A percentile compares a stretch with the other conserved stretches of the same genome.
These are phyloP conservation scores for Beta macrorhiza DNA, from an alignment of 179 eudicot genomes.

Conservation along the genomic window DNA sequence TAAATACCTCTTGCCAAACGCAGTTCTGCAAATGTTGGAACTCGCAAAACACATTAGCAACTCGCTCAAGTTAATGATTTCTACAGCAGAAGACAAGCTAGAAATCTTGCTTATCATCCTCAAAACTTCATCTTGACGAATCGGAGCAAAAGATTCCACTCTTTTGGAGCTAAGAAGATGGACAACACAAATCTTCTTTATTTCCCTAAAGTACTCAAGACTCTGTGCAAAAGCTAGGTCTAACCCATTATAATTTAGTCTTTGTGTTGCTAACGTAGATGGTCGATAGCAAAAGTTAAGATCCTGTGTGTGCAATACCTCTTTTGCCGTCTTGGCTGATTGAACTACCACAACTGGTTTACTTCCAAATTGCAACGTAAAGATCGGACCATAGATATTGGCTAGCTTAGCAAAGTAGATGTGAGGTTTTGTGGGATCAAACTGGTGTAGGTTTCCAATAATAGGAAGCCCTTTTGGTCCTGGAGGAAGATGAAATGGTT, in stretches of 20 bases:
- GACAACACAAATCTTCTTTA: constrained; percentile 15
- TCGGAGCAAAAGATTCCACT: constrained; percentile 2
- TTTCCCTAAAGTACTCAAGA: constrained; percentile 14
- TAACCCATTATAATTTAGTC: constrained; percentile 18
- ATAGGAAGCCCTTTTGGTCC: constrained; percentile 26
- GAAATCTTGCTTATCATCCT: constrained; percentile 16
- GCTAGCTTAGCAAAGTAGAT: constrained; percentile 11
- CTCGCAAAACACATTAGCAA: background rate
- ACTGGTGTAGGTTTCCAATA: constrained; percentile 26
- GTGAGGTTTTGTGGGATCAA: constrained; percentile 3
- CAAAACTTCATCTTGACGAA: constrained; percentile 21
- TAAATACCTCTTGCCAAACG: constrained; percentile 21
- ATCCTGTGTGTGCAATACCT: background rate
- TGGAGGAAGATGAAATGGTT: constrained; percentile 13
- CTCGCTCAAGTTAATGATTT: constrained; percentile 19
- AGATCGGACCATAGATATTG: constrained; percentile 23
- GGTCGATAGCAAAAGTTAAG: background rate
- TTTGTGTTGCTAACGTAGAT: background rate
- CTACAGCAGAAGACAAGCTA: background rate
- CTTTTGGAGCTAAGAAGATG: constrained; percentile 21
- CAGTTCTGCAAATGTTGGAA: constrained; percentile 13
- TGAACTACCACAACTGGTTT: constrained; percentile 16
- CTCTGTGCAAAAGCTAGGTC: constrained; percentile 2
- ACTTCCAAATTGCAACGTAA: constrained; percentile 13
- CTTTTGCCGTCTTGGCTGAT: background rate